phyloP scores from a whole-genome alignment of 2,329 filamentous ascomycete species.

The Cryphonectria naterciae region DNA sequence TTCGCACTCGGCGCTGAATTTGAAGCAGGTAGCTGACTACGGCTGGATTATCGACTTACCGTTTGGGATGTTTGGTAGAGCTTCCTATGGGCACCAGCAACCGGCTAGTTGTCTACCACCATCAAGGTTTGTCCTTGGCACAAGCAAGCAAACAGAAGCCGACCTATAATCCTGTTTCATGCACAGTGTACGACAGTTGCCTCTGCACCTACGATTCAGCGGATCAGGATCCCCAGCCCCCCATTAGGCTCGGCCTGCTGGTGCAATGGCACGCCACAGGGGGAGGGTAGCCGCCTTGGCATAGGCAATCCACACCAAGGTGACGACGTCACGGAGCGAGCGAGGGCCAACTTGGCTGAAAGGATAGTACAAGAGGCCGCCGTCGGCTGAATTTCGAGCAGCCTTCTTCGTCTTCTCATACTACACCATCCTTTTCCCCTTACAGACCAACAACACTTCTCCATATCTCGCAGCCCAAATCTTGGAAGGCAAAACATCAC shows the following conservation, averaged over 20 bases:
- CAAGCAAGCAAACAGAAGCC: neutral
- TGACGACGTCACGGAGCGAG: slow-evolving; percentile 27
- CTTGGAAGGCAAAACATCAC: slow-evolving; percentile 26
- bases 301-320: slow-evolving; percentile 7
- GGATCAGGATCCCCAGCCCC: neutral
- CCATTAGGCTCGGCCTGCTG: neutral
- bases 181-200: neutral
- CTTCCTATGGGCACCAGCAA: neutral
- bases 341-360: slow-evolving; percentile 1
- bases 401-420: neutral
- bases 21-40: neutral
- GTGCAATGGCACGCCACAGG: neutral
- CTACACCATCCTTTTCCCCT: neutral
- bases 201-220: neutral
- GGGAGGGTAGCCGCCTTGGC: neutral
- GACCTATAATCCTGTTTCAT: neutral
- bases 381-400: neutral
- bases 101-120: neutral
- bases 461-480: neutral
- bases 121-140: neutral
- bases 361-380: slow-evolving; percentile 9
- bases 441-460: neutral
- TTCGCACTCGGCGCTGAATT: neutral
- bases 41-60: no score
- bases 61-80: neutral